Evolutionary conservation across 306 rosid species (phyloP).

Genomic region (Citrullus amarus): DNA sequence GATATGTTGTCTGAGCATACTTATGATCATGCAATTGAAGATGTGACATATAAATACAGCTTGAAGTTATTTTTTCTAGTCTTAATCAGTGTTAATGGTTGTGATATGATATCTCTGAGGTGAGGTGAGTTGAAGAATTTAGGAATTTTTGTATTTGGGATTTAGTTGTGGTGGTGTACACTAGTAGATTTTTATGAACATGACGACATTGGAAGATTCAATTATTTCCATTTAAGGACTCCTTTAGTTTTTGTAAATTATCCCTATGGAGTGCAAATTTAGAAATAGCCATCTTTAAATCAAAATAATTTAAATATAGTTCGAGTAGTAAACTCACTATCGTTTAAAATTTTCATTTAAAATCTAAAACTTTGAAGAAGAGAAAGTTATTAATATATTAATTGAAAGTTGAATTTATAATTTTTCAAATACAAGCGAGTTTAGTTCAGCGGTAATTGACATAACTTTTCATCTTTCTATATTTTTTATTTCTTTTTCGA

Average conservation of each 20-base stretch:
- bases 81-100: neutral
- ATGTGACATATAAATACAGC: neutral
- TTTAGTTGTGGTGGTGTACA: neutral
- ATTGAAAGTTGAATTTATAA: no score
- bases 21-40: neutral
- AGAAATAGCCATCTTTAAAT: neutral
- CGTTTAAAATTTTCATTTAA: no score
- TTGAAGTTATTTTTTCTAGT: neutral
- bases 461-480: no score
- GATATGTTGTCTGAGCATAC: conserved; percentile 43
- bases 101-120: neutral
- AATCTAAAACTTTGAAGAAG: no score
- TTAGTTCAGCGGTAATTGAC: no score
- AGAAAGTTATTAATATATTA: no score
- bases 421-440: no score
- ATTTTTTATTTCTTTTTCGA: no score
- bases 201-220: neutral
- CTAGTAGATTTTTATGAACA: neutral
- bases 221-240: neutral
- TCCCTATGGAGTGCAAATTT: neutral
- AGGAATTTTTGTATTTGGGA: neutral
- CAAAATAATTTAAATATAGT: neutral
- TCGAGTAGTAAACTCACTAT: neutral
- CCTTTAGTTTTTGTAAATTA: neutral
- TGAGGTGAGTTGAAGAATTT: neutral